phyloP scores from a whole-genome alignment of 176 grass and related monocot genomes.

The Puya raimondii region DNA sequence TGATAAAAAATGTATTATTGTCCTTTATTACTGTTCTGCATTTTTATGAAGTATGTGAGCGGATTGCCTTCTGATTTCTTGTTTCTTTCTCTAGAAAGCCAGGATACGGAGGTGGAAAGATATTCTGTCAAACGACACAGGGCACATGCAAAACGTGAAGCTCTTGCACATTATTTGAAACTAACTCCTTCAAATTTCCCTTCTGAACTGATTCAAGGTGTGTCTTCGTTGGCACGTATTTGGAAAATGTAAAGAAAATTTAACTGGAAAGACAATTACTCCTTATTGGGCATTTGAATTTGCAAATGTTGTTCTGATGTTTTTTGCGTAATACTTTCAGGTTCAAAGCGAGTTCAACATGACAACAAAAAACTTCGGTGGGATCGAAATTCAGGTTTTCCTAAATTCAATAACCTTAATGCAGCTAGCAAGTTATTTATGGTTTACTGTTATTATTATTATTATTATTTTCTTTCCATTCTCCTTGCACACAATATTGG shows the following conservation, averaged over 20 bases:
- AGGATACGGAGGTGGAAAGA: slow-evolving; percentile 41
- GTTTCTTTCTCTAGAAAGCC: slow-evolving; percentile 28
- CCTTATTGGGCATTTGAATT: slow-evolving; percentile 1
- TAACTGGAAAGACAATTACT: slow-evolving; percentile 10
- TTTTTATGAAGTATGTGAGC: neutral
- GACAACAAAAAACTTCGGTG: slow-evolving; percentile 53
- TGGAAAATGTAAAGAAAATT: neutral
- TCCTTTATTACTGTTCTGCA: no score
- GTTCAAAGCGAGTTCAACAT: slow-evolving; percentile 24
- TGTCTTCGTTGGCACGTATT: slow-evolving; percentile 1
- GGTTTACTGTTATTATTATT: slow-evolving; percentile 2
- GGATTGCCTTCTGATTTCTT: neutral
- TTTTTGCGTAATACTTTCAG: slow-evolving; percentile 26
- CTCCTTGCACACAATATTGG: neutral
- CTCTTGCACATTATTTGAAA: slow-evolving; percentile 44
- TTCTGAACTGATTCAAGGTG: slow-evolving; percentile 55
- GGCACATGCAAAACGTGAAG: slow-evolving; percentile 32
- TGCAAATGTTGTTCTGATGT: neutral
- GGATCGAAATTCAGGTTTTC: slow-evolving; percentile 52
- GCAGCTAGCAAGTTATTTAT: neutral
- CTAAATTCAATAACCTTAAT: slow-evolving; percentile 4
- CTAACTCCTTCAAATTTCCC: slow-evolving; percentile 48
- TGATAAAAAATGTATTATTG: no score
- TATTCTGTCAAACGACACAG: slow-evolving; percentile 46
- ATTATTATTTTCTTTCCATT: slow-evolving; percentile 2